Evolutionary conservation across 2,329 filamentous ascomycete genomes (phyloP), one percentile per base, ranked within the genome.

Genomic region (Raffaelea albimanens): DNA sequence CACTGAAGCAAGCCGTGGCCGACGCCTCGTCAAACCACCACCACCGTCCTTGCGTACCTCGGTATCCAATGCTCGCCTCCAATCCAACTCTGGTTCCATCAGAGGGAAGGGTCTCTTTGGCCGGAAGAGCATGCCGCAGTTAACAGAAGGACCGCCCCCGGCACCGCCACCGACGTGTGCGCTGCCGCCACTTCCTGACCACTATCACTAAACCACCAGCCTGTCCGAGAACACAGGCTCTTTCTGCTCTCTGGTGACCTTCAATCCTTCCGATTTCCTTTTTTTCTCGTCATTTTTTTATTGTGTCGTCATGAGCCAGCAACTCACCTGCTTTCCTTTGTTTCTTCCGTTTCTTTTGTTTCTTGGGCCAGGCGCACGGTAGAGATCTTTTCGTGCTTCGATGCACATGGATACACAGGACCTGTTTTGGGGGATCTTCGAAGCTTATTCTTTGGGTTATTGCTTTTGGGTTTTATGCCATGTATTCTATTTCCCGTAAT

Each of bases 91-190:
- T 20, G 41, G 53, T 5, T 47, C 50, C 1, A 38, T 53, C 18
- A n/a, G n/a, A n/a, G n/a, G n/a, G n/a, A 54, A 57, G 39, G 25
- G 43, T 14, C 46, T 53, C 4, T 31, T 53, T 22, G 66, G 65
- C 45, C 64, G 72, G 22, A 66, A 68, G 47, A 77, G 74, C 59
- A 68, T 76, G 67, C 69, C 73, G 5, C 71, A 75, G 22, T 61
- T 76, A 34, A 62, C 61, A 1, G 67, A 72, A 13, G 72, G 71
- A 1, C 74, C 74, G 25, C 75, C 75, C 2, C 74, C 69, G 16
- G 71, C 67, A 14, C 76, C 76, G 7, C 76, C 76, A 5, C 76
- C 76, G 21, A 76, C 65, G 11, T 70, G 69, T 53, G 74, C 75
- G 14, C 64, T 80, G 20, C 76, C 76, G 18, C 75, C 76, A 0